Base-by-base conservation (phyloP, 192 early-diverging fungal species). In the Pilaira anomala region DNA sequence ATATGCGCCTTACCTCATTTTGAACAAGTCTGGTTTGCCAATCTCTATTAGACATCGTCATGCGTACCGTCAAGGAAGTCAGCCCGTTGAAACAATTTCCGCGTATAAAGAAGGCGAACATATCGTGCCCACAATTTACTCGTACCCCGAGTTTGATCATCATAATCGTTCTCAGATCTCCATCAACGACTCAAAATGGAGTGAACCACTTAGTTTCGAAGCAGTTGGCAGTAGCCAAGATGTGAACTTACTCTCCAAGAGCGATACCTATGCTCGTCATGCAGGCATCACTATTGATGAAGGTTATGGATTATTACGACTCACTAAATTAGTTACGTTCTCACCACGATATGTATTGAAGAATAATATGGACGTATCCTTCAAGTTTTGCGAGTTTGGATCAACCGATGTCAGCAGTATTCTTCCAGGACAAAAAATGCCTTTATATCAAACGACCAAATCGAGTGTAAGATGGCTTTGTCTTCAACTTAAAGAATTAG, bases 291-390 rank as follows among this genome's bases (percentile, higher is more conserved):
- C 68, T 45, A 78, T 95, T 13, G 76, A 83, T 61, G 91, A 92
- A 50, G 91, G 92, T 0, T 82, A 75, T 18, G 93, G 92, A 16
- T 88, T 87, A 26, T 19, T 52, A 59, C 65, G 74, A 69, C 69
- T 87, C 39, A 89, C 87, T 24, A 91, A 90, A 59, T 77, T 93
- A 8, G 86, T 93, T n/a, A 88, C 88, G 0, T 83, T 95, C 49
- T 72, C 87, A 0, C 87, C 93, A 22, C 78, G 93, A 18, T 95
- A 87, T 63, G 80, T 92, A 12, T 58, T 93, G 19, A 83, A 85
- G 69, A 95, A 95, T 75, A 76, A 80, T 45, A 69, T 86, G 18
- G 71, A 67, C 7, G 61, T 80, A 26, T 63, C 83, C 5, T 39
- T 95, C 9, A 73, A 86, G 49, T 85, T 85, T 66, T 74, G 85